Conservation (phyloP, 192 early-diverging fungal genomes). For the Bifiguratus adelaidae region DNA sequence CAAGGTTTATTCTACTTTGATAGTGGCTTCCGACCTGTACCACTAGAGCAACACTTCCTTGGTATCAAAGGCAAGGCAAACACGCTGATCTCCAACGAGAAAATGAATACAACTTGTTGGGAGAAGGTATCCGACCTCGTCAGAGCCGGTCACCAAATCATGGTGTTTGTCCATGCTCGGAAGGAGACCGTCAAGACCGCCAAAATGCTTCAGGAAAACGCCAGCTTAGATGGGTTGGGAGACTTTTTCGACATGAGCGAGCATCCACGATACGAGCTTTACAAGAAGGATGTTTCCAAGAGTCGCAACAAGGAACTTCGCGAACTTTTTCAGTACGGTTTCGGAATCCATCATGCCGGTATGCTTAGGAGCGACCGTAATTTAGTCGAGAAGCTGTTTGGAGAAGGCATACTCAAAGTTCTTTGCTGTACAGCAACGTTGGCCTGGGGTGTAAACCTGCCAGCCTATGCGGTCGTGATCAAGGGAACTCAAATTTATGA, state of each 20-base stretch:
- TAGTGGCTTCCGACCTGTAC: slow-evolving; percentile 86
- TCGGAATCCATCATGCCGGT: slow-evolving; percentile 95
- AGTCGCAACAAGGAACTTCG: slow-evolving; percentile 78
- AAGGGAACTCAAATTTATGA: slow-evolving; percentile 97
- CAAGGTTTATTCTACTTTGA: slow-evolving; percentile 97
- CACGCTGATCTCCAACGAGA: slow-evolving; percentile 40
- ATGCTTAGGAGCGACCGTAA: slow-evolving; percentile 86
- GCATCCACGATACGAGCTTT: slow-evolving; percentile 32
- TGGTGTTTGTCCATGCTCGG: slow-evolving; percentile 98
- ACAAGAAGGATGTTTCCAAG: slow-evolving; percentile 52
- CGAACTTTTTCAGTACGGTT: slow-evolving; percentile 74
- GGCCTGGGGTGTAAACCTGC: slow-evolving; percentile 99
- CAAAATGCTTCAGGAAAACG: slow-evolving; percentile 65
- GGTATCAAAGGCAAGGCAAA: slow-evolving; percentile 84
- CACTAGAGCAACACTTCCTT: slow-evolving; percentile 93
- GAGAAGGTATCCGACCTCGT: slow-evolving; percentile 69
- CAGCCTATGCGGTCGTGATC: slow-evolving; percentile 96
- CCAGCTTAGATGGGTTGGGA: slow-evolving; percentile 40
- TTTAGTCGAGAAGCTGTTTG: slow-evolving; percentile 85
- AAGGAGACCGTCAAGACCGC: slow-evolving; percentile 98
- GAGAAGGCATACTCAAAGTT: slow-evolving; percentile 64
- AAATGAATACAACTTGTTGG: slow-evolving; percentile 81
- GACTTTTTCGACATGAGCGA: slow-evolving; percentile 52
- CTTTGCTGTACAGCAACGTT: slow-evolving; percentile 96
- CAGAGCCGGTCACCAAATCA: slow-evolving; percentile 85